A percentile compares a stretch with the other conserved stretches of the same genome.
Evolutionary conservation across 306 rosid genomes (phyloP).

Genomic region (Dalbergia cultrata): DNA sequence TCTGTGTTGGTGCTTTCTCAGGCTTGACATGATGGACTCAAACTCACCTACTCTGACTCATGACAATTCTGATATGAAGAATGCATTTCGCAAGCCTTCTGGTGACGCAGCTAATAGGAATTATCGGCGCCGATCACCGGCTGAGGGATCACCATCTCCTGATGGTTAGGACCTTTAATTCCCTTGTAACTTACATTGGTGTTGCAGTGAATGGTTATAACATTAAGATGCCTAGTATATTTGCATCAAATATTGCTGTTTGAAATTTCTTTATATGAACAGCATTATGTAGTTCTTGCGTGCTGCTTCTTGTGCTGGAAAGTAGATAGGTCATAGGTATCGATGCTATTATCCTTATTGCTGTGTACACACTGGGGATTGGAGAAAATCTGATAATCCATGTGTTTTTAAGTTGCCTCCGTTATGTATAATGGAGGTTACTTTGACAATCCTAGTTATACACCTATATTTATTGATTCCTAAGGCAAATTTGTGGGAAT

Average conservation of each 20-base stretch:
- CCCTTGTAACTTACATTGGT: slow-evolving; percentile 32
- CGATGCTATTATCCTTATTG: neutral
- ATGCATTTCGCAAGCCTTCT: slow-evolving; percentile 78
- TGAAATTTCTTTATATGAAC: neutral
- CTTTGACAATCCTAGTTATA: slow-evolving; percentile 15
- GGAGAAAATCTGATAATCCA: neutral
- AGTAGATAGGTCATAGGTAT: neutral
- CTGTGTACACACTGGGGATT: neutral
- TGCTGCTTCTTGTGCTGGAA: slow-evolving; percentile 38
- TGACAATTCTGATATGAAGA: slow-evolving; percentile 57
- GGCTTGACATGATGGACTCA: slow-evolving; percentile 66
- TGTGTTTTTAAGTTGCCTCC: neutral
- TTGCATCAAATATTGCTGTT: slow-evolving; percentile 2
- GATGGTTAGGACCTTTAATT: slow-evolving; percentile 68
- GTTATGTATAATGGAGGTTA: slow-evolving; percentile 8
- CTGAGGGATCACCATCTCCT: slow-evolving; percentile 66
- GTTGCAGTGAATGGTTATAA: slow-evolving; percentile 3
- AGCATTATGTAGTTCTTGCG: slow-evolving; percentile 7
- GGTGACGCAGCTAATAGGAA: slow-evolving; percentile 74
- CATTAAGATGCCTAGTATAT: neutral
- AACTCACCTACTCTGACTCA: slow-evolving; percentile 45
- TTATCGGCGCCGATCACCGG: slow-evolving; percentile 83
- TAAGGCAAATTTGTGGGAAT: neutral
- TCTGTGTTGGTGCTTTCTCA: slow-evolving; percentile 37
- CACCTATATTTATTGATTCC: neutral